These are phyloP conservation scores for Ophiostoma tasmaniense DNA, from an alignment of 2,329 filamentous ascomycete species.

Conservation along the genomic window DNA sequence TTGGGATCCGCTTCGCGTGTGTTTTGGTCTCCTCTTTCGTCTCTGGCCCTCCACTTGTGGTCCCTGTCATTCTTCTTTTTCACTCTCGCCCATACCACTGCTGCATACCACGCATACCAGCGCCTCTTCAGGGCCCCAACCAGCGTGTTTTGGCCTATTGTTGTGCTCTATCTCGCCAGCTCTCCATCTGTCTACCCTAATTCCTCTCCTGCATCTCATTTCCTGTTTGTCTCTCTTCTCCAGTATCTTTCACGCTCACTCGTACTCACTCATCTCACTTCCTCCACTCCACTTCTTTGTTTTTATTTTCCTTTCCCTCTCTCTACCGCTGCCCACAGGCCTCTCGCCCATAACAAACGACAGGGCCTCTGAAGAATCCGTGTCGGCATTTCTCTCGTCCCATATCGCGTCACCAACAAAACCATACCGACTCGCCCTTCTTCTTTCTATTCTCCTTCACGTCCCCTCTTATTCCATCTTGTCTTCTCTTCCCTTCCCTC, in stretches of 20 bases:
- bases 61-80: conserved; percentile 16
- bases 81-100: not conserved
- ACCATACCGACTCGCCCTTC: not conserved
- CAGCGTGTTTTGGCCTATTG: conserved; percentile 14
- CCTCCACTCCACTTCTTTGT: conserved; percentile 3
- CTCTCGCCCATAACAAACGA: conserved; percentile 7
- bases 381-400: not conserved
- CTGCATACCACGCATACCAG: conserved; percentile 14
- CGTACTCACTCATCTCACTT: not conserved
- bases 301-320: conserved; percentile 4
- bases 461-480: not conserved
- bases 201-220: conserved; percentile 5
- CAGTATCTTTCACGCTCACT: not conserved
- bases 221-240: not conserved
- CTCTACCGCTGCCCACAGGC: not conserved
- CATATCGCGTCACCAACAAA: conserved; percentile 3
- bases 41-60: conserved; percentile 3
- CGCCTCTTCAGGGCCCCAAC: conserved; percentile 6
- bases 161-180: not conserved
- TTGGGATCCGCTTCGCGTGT: conserved; percentile 16
- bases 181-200: not conserved
- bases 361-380: not conserved
- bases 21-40: conserved; percentile 10
- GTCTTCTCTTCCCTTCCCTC: not conserved
- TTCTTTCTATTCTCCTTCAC: not conserved